Evolutionary conservation across 2,329 filamentous ascomycete genomes (phyloP), one percentile per base, ranked within the genome.

Genomic region (Penicillium sp.): DNA sequence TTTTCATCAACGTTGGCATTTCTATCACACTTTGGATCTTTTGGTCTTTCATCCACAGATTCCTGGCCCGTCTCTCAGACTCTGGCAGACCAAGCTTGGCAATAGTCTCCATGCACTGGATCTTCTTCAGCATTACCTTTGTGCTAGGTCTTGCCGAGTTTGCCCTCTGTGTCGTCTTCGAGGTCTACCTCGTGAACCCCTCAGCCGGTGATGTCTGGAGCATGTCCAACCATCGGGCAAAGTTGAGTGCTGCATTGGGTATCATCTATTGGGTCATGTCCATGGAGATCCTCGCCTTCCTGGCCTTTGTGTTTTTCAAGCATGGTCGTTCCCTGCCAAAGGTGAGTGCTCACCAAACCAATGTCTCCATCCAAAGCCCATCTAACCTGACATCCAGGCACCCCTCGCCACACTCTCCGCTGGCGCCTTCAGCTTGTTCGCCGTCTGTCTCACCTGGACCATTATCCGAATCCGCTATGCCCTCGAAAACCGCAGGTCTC

Each of bases 281-380:
- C 2, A 5, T 62, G 48, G 62, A 64, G 35, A 52, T 63, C 10
- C 31, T 64, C 6, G 39, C 43, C 5, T 63, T 58, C 55, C n/a
- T 45, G 1, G 43, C 59, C 11, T 60, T 58, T 39, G 38, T 55
- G n/a, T 33, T 43, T 6, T 34, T 49, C 14, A 62, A 60, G 41
- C 52, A 50, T 8, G 47, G 50, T 28, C 49, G 50, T 6, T 58
- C 54, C 14, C 13, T 41, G n/a, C 56, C 58, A 0, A 56, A 46
- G 43, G 61, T 62, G 49, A 51, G 50, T 30, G 11, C 12, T 4
- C 9, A 1, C 11, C 8, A 12, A 28, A 25, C 22, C 27, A 10
- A 30, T n/a, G n/a, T 10, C 12, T 45, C 10, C 2, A 12, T 10
- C 14, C 4, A 8, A 9, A 29, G 16, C 14, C 45, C 37, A 37